Conservation (phyloP, 2,329 filamentous ascomycete species). For the Ascochyta clinopodiicola region DNA sequence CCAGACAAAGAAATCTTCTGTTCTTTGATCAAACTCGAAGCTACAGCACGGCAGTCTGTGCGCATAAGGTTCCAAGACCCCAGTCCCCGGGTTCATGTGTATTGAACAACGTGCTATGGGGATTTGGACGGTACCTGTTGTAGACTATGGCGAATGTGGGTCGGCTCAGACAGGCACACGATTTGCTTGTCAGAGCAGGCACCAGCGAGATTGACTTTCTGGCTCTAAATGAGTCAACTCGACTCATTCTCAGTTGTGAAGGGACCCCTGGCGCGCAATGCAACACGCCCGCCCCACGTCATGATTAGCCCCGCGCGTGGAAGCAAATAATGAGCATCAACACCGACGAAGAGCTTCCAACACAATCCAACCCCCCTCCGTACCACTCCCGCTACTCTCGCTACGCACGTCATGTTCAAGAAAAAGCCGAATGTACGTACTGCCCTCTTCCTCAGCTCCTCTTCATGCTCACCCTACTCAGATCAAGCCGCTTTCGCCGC, state of each 20-base stretch:
- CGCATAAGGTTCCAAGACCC: slow-evolving; percentile 1
- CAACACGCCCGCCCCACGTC: slow-evolving; percentile 10
- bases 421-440: slow-evolving; percentile 64
- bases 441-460: not conserved
- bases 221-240: slow-evolving; percentile 7
- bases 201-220: not conserved
- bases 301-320: slow-evolving; percentile 10
- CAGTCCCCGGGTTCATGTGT: not conserved
- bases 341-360: not conserved
- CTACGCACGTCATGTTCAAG: slow-evolving; percentile 61
- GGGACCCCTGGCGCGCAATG: slow-evolving; percentile 6
- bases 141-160: not conserved
- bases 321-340: slow-evolving; percentile 11
- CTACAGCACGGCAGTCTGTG: slow-evolving; percentile 12
- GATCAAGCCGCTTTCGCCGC: slow-evolving; percentile 70
- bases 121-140: no score
- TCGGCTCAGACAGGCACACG: not conserved
- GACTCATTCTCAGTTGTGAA: slow-evolving; percentile 1
- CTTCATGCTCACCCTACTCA: slow-evolving; percentile 36
- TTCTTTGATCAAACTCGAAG: slow-evolving; percentile 1
- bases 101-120: not conserved
- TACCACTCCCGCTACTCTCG: not conserved
- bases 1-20: not conserved
- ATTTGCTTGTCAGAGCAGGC: not conserved
- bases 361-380: not conserved